Base-by-base conservation (phyloP, 805 yeast genomes). In the Yamadazyma insecticola region DNA sequence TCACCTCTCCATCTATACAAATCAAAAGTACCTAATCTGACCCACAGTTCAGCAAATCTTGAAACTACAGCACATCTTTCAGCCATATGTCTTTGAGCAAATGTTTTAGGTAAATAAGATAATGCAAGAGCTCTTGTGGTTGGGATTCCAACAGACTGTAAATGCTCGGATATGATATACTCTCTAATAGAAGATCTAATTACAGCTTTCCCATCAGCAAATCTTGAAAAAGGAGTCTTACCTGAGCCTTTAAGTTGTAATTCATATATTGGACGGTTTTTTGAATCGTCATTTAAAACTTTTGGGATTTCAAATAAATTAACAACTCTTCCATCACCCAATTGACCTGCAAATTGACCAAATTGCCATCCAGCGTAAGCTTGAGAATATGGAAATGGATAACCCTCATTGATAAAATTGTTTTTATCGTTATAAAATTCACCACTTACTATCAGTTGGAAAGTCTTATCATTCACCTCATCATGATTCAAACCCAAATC, bases 151-250 rank as follows among this genome's bases (percentile, higher is more conserved):
- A 92, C 72, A 2, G 85, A 81, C 50, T 82, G 55, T 31, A 92
- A 61, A 16, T 85, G 76, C 50, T 92, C 97, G 4, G 92, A 80
- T 1, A 84, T 81, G 29, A 90, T 67, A 37, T 84, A 89, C 52
- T 90, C 98, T 21, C 97, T 67, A 22, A 92, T 76, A 28, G 94
- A 79, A 2, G 97, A 87, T 39, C 96, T 61, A 19, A 90, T 48
- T 5, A 88, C 95, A 0, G 97, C 97, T 50, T 86, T 87, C 4
- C 98, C 98, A 58, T 90, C 98, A 1, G 96, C 97, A 67, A 89
- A 90, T 37, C 98, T 70, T 0, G 95, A 83, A 53, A 72, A 90
- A 1, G 97, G 96, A 0, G 97, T 90, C 43, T 74, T 63, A 0
- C 98, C 98, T 3, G 92, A 77, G 0, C 98, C 98, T 60, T 90